Percentiles rank a stretch among this genome's conserved stretches.
phyloP scores from a whole-genome alignment of 345 rosid genomes.

The Garcia nutans region DNA sequence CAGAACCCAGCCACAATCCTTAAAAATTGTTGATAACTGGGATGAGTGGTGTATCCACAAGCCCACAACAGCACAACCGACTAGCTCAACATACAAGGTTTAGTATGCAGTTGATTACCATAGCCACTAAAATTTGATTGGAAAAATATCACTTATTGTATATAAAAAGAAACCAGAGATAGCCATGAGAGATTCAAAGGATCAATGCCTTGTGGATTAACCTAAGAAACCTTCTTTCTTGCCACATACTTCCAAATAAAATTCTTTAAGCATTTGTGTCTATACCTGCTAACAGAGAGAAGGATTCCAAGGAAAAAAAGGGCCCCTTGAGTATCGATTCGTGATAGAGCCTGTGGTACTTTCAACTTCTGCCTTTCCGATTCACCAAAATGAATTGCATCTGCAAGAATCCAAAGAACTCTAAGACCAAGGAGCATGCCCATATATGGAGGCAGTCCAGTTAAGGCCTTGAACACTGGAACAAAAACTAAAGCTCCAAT shows the following conservation, averaged over 20 bases:
- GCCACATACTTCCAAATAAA: not conserved
- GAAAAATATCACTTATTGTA: too few relatives aligned
- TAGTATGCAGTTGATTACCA: not conserved
- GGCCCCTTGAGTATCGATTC: constrained; percentile 89
- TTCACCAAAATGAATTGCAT: constrained; percentile 94
- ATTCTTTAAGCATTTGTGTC: not conserved
- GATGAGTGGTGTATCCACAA: not conserved
- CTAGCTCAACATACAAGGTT: not conserved
- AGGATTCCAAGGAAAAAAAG: constrained; percentile 96
- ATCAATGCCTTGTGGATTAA: not conserved
- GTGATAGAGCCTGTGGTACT: constrained; percentile 93
- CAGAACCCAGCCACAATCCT: not conserved
- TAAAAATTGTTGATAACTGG: not conserved
- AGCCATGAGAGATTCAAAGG: not conserved
- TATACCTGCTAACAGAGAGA: constrained; percentile 83
- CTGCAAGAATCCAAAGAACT: constrained; percentile 94
- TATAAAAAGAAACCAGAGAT: not conserved
- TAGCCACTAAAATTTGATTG: too few relatives aligned
- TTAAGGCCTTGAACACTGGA: constrained; percentile 86
- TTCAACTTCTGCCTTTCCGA: constrained; percentile 83
- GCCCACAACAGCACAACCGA: not conserved
- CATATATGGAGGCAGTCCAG: constrained; percentile 96
- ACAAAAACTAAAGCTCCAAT: constrained; percentile 87
- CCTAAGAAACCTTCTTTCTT: too few relatives aligned
- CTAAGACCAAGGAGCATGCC: constrained; percentile 94